Evolutionary conservation across 176 grass and related monocot species (phyloP).

Genomic region (Oryza meridionalis): DNA sequence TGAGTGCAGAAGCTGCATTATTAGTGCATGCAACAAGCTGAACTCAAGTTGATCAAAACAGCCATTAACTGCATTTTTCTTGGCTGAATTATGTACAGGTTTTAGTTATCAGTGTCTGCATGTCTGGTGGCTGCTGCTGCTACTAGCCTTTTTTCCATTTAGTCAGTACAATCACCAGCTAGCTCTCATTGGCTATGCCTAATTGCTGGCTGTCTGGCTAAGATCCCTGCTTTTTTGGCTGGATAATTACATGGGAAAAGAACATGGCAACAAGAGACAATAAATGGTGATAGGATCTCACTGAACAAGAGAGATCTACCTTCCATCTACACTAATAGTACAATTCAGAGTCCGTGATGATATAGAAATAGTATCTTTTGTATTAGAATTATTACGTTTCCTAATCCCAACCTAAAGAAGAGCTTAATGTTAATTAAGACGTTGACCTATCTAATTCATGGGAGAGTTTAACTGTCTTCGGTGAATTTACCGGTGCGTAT

Average conservation of each 20-base stretch:
- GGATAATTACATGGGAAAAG: conserved; percentile 35
- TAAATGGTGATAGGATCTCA: conserved; percentile 38
- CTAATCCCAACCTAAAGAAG: neutral
- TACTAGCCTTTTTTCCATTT: neutral
- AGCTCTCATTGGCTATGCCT: conserved; percentile 5
- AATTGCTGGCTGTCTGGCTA: conserved; percentile 15
- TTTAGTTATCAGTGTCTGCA: conserved; percentile 16
- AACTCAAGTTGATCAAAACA: neutral
- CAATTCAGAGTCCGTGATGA: conserved; percentile 8
- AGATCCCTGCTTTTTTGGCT: conserved; percentile 18
- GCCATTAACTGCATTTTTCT: neutral
- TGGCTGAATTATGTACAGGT: neutral
- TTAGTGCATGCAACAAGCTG: neutral
- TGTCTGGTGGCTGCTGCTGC: conserved; percentile 18
- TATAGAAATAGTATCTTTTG: neutral
- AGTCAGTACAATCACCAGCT: conserved; percentile 12
- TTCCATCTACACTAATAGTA: conserved; percentile 26
- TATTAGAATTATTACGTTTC: neutral
- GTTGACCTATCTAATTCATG: neutral
- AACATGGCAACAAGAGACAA: conserved; percentile 34
- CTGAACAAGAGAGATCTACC: conserved; percentile 11
- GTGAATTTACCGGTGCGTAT: neutral
- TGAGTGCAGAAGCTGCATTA: conserved; percentile 30
- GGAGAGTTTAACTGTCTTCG: neutral
- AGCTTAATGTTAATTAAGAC: neutral